Percentiles rank a stretch among this genome's conserved stretches.
phyloP scores from a whole-genome alignment of 805 yeast species.

The Candida tammaniensis region DNA sequence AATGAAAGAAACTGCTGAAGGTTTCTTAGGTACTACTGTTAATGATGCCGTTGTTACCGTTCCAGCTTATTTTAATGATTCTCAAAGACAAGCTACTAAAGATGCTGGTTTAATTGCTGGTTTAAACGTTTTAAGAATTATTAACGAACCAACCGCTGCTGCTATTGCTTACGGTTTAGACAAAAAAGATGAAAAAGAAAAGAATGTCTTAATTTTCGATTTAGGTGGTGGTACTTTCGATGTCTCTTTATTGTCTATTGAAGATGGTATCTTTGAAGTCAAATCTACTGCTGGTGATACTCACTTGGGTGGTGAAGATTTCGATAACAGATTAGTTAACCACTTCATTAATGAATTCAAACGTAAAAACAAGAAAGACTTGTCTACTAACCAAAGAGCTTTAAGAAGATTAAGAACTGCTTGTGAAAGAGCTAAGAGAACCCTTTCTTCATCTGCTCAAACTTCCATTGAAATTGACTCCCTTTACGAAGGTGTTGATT shows the following conservation, averaged over 20 bases:
- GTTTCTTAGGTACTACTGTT: conserved; percentile 53
- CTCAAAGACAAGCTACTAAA: conserved; percentile 98
- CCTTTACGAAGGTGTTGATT: conserved; percentile 90
- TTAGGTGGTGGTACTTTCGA: conserved; percentile 51
- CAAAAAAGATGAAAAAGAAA: conserved; percentile 63
- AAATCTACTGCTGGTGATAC: conserved; percentile 51
- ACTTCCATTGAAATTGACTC: conserved; percentile 95
- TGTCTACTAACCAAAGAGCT: conserved; percentile 92
- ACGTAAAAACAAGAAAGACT: conserved; percentile 96
- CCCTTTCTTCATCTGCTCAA: conserved; percentile 93
- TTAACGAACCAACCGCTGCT: conserved; percentile 90
- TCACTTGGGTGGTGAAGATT: conserved; percentile 92
- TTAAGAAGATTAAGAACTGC: conserved; percentile 98
- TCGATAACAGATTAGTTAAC: conserved; percentile 93
- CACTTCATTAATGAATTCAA: conserved; percentile 94
- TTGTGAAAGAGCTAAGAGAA: conserved; percentile 99
- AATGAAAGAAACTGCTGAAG: conserved; percentile 93
- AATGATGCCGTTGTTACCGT: conserved; percentile 94
- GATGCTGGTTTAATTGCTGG: conserved; percentile 98
- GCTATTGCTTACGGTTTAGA: conserved; percentile 63
- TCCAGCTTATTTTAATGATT: conserved; percentile 96
- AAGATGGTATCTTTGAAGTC: conserved; percentile 49
- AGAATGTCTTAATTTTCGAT: conserved; percentile 50
- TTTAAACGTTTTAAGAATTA: conserved; percentile 88
- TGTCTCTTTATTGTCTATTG: conserved; percentile 46